Evolutionary conservation across 495 filamentous ascomycete genomes (phyloP), one percentile per base, ranked within the genome.

Genomic region (Aspergillus cavernicola): DNA sequence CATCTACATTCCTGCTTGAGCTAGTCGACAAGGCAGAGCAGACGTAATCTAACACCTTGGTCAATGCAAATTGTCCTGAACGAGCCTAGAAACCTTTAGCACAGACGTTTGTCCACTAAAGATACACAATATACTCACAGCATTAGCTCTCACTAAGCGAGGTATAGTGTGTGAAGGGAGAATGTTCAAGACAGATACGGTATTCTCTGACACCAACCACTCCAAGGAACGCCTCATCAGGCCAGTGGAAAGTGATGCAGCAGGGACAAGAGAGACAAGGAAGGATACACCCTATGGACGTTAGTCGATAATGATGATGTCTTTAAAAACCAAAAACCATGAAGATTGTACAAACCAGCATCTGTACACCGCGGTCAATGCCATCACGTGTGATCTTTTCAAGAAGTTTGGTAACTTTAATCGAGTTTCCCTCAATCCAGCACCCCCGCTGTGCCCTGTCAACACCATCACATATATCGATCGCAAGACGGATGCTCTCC

Each of bases 401-500:
- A 16, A 72, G 67, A 15, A 85, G 53, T 51, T 83, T 86, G 6
- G 68, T 63, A 38, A 79, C 67, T 41, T 76, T 77, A 1, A 65
- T 39, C 6, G 45, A 42, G 48, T 77, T 80, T 8, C 54, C 59
- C 6, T 64, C 57, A 16, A 77, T 63, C 80, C 82, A 86, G 9
- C 48, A 37, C 6, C 67, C 35, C 33, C 68, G 76, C 29, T 74
- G 65, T 1, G 66, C 58, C 1, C 53, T 37, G 9, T 79, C 68
- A 42, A 84, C 64, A 18, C 66, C 66, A 28, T 71, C 63, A 15
- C 77, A 63, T 36, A 81, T 77, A 6, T 67, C 65, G 38, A 72
- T 76, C 0, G 78, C 80, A 15, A 85, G 66, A 7, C 64, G 60
- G 41, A 85, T 70, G 16, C 72, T 72, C 51, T 82, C 71, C 19